Evolutionary conservation across 257 asterid species (phyloP).

Genomic region (Hygrophila difformis): DNA sequence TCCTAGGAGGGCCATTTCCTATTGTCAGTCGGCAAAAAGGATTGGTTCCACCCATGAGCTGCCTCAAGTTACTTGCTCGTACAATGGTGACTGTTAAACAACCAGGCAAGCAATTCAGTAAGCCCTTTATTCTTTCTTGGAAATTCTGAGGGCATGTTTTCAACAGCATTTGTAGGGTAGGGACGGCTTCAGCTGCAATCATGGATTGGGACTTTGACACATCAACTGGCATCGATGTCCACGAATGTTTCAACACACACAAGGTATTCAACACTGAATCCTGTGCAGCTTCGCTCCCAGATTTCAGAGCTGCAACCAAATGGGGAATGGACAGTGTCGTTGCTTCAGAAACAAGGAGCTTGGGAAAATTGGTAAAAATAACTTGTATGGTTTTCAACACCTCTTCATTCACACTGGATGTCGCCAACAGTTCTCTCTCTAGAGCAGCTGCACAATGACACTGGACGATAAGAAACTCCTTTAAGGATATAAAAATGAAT

Average conservation of each 20-base stretch:
- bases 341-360: constrained; percentile 71
- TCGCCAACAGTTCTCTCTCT: constrained; percentile 63
- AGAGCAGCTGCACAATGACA: constrained; percentile 59
- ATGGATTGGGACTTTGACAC: constrained; percentile 69
- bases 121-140: constrained; percentile 63
- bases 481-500: neutral
- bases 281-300: constrained; percentile 64
- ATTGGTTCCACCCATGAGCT: constrained; percentile 59
- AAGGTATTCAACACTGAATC: constrained; percentile 51
- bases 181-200: constrained; percentile 82
- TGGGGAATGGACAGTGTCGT: constrained; percentile 68
- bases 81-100: constrained; percentile 67
- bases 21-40: constrained; percentile 62
- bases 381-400: constrained; percentile 61
- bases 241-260: constrained; percentile 73
- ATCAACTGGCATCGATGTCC: constrained; percentile 71
- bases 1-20: constrained; percentile 70
- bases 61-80: constrained; percentile 70
- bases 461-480: constrained; percentile 9
- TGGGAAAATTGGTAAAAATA: constrained; percentile 62
- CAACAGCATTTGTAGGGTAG: constrained; percentile 58
- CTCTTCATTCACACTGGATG: constrained; percentile 57
- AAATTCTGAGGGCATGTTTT: constrained; percentile 55
- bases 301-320: constrained; percentile 58
- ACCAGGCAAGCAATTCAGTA: constrained; percentile 75